A percentile compares a stretch with the other conserved stretches of the same genome.
Conservation (phyloP, 2,329 filamentous ascomycete species). For the Botryosphaeria dothidea region DNA sequence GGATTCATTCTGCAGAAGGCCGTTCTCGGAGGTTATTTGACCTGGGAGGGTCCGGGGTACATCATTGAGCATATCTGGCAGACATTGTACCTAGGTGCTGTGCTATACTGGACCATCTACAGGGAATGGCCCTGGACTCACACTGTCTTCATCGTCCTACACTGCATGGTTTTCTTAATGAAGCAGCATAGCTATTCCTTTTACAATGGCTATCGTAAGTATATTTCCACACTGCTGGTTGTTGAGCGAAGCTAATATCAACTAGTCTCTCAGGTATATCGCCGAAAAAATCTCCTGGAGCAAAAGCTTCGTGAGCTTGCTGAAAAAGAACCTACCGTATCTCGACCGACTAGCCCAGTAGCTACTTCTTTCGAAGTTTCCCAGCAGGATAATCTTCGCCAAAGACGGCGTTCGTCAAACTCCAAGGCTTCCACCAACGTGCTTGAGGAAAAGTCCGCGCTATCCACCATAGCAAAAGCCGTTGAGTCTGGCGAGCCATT, state of each 20-base stretch:
- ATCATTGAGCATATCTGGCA: slow-evolving; percentile 77
- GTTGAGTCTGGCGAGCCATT: slow-evolving; percentile 64
- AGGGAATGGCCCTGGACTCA: slow-evolving; percentile 83
- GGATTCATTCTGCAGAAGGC: slow-evolving; percentile 66
- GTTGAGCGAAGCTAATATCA: neutral
- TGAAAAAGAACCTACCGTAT: slow-evolving; percentile 44
- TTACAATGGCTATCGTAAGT: slow-evolving; percentile 69
- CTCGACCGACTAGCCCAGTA: slow-evolving; percentile 12
- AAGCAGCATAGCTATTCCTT: slow-evolving; percentile 81
- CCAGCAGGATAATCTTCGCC: slow-evolving; percentile 18
- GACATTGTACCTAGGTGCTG: slow-evolving; percentile 59
- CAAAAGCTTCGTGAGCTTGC: slow-evolving; percentile 60
- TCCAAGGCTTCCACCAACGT: slow-evolving; percentile 45
- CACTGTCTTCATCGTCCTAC: slow-evolving; percentile 74
- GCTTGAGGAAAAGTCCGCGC: slow-evolving; percentile 53
- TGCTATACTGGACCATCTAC: slow-evolving; percentile 66
- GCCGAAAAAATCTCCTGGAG: slow-evolving; percentile 46
- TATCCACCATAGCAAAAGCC: slow-evolving; percentile 62
- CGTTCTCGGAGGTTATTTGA: slow-evolving; percentile 60
- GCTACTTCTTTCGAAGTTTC: neutral
- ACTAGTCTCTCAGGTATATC: slow-evolving; percentile 59
- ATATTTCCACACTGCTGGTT: no score
- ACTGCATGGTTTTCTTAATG: slow-evolving; percentile 76
- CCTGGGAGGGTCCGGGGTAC: slow-evolving; percentile 71
- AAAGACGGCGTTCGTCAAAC: slow-evolving; percentile 35